These are phyloP conservation scores for Cladosporium colombiae DNA, from an alignment of 2,329 filamentous ascomycete genomes.

Conservation along the genomic window DNA sequence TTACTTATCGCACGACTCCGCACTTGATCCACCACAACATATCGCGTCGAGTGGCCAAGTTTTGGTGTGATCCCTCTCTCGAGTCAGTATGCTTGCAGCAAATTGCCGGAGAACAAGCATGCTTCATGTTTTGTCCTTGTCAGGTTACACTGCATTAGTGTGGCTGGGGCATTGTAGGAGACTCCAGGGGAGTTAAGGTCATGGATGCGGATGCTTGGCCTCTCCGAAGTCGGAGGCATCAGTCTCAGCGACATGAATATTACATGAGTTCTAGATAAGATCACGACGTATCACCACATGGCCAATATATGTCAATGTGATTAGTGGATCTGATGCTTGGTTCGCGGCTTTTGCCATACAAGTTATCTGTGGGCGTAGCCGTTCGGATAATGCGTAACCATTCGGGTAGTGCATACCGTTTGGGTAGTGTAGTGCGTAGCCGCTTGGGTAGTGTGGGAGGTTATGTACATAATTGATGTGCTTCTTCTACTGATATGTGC, in stretches of 20 bases:
- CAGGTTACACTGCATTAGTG: background rate
- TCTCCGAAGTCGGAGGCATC: background rate
- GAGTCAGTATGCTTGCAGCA: background rate
- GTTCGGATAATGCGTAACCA: no score
- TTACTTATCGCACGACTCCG: slow-evolving; percentile 1
- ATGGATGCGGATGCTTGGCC: background rate
- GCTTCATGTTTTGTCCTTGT: background rate
- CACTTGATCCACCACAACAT: background rate
- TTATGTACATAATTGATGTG: background rate
- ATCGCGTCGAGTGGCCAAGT: background rate
- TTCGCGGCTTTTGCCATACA: background rate
- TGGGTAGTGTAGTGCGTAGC: no score
- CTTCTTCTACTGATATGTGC: background rate
- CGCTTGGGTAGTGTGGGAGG: no score
- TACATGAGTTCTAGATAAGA: no score
- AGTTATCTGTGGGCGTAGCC: no score
- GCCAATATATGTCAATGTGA: background rate
- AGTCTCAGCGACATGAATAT: background rate
- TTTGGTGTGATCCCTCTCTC: background rate
- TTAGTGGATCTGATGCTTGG: background rate
- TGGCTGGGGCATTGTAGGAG: background rate
- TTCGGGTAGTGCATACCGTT: no score
- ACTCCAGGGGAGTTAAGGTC: background rate
- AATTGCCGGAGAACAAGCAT: background rate
- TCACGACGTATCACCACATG: background rate